These are phyloP conservation scores for Cyphellophora europaea DNA, from an alignment of 2,329 filamentous ascomycete genomes.

Conservation along the genomic window DNA sequence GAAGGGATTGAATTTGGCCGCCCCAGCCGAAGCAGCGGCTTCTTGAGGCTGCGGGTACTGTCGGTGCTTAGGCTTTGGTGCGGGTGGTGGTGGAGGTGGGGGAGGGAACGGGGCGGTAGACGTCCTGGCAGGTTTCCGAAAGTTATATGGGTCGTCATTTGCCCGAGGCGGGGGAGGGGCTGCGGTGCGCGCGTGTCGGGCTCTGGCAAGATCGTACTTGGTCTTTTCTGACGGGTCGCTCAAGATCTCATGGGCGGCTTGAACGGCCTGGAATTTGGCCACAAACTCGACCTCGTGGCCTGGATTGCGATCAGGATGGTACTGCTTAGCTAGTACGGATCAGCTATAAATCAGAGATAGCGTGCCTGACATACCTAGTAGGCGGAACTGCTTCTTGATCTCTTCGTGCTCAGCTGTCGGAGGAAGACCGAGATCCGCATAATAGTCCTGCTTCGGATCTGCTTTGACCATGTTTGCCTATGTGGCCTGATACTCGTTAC, in stretches of 20 bases:
- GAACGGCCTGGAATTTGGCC: constrained; percentile 75
- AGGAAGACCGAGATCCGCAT: constrained; percentile 69
- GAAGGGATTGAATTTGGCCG: constrained; percentile 18
- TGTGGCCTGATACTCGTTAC: too few species aligned
- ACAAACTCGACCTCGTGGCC: constrained; percentile 72
- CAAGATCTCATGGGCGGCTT: constrained; percentile 73
- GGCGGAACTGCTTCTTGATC: constrained; percentile 78
- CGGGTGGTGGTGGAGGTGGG: constrained; percentile 13
- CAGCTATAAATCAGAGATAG: constrained; percentile 9
- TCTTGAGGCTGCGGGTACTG: constrained; percentile 11
- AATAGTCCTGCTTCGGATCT: constrained; percentile 67
- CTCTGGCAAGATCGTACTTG: constrained; percentile 54
- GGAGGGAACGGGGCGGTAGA: constrained; percentile 3
- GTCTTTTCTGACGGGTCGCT: constrained; percentile 48
- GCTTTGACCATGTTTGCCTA: constrained; percentile 52
- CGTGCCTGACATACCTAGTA: constrained; percentile 51
- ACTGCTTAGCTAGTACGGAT: constrained; percentile 57
- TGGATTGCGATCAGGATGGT: constrained; percentile 82
- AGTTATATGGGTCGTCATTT: constrained; percentile 10
- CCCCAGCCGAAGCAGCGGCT: constrained; percentile 11
- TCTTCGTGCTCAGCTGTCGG: constrained; percentile 60
- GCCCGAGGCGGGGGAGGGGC: constrained; percentile 1
- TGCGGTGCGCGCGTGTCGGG: constrained; percentile 7
- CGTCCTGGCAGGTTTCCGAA: constrained; percentile 7
- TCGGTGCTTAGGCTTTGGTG: constrained; percentile 6